Evolutionary conservation across 495 filamentous ascomycete genomes (phyloP).

Genomic region (Lepidopterella palustris): DNA sequence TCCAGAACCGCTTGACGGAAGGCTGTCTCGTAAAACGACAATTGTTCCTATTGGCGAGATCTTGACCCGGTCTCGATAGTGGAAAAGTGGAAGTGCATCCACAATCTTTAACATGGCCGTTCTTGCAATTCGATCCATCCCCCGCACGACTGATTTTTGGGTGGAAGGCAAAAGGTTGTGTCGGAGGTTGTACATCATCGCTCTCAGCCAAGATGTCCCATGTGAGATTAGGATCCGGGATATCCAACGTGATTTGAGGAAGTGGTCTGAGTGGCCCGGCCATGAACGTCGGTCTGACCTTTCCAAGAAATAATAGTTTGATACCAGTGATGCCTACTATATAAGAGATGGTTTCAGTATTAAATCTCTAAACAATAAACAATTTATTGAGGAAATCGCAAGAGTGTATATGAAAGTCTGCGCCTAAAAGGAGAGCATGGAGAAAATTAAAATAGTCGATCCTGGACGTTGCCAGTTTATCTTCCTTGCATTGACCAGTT

Average conservation of each 20-base stretch:
- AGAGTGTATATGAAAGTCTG: not conserved
- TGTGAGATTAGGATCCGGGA: slow-evolving; percentile 19
- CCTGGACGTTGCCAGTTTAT: not conserved
- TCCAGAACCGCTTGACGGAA: not conserved
- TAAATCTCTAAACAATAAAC: not conserved
- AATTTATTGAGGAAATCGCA: not conserved
- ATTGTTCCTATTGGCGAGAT: not conserved
- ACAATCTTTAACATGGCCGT: not conserved
- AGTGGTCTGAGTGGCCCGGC: slow-evolving; percentile 5
- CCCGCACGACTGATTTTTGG: not conserved
- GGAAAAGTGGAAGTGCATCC: not conserved
- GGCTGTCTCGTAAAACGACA: not conserved
- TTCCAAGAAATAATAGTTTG: not conserved
- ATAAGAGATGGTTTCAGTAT: not conserved
- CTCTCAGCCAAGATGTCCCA: slow-evolving; percentile 17
- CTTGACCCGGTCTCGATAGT: not conserved
- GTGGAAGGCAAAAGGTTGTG: not conserved
- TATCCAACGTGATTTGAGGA: slow-evolving; percentile 14
- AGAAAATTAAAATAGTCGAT: not conserved
- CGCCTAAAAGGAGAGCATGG: not conserved
- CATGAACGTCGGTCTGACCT: slow-evolving; percentile 12
- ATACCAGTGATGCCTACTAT: not conserved
- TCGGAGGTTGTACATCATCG: not conserved
- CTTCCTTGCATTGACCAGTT: not conserved
- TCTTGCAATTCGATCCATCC: not conserved